Base-by-base conservation (phyloP, 176 grass and related monocot species). In the Tillandsia fasciculata region DNA sequence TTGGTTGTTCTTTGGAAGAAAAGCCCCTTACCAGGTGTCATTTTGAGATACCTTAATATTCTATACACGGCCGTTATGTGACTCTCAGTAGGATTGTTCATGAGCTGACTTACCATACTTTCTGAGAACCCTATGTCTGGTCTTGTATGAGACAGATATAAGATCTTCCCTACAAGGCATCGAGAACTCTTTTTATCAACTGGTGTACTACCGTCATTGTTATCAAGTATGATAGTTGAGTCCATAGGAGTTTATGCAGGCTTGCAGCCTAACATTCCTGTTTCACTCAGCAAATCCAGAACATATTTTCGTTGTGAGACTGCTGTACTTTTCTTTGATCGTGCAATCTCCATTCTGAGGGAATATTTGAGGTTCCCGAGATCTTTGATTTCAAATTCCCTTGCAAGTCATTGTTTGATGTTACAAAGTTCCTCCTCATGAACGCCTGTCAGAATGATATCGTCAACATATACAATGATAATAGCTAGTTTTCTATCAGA, bases 331-430 rank as follows among this genome's bases (percentile, higher is more conserved):
- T 66, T 51, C 24, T 22, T 66, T 12, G 29, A 66, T 23, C 11
- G 8, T 12, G 63, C n/a, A 50, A 76, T 29, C 15, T 76, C 63
- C 3, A 76, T 76, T 51, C 73, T 17, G 0, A 67, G 14, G 14
- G 67, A 67, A n/a, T 54, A 76, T 7, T 47, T 49, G 1, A 67
- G n/a, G 7, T 27, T 11, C 12, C 47, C 73, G 1, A 76, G 1
- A 53, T 76, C 64, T 66, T 76, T 76, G 12, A 67, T 51, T 26
- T 53, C 73, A n/a, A 67, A 67, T 51, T 65, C 14, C 1, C 52
- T 10, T 14, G 68, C 68, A 13, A 53, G 52, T 1, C 3, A 11
- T 5, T 53, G 5, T 48, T 71, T 53, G 1, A 71, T 15, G 2
- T 14, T 54, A 2, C 10, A 2, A 22, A 54, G 18, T 29, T 71